These are phyloP conservation scores for Termitomyces sp. DNA, from an alignment of 768 basidiomycete species.

Conservation along the genomic window DNA sequence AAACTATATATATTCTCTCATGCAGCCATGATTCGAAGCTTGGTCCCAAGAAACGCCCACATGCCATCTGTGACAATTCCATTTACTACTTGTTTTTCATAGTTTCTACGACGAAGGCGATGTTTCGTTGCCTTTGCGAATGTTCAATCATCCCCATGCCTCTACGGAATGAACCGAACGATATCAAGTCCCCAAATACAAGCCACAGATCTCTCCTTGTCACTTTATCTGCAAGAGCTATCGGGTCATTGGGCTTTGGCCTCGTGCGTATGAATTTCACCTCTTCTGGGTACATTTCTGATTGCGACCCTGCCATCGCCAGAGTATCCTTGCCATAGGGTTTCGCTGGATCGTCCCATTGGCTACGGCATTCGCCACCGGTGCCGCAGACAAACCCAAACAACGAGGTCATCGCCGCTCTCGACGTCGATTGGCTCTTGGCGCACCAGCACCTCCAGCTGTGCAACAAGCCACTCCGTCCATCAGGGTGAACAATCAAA, in stretches of 20 bases:
- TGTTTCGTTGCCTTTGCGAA: conserved; percentile 4
- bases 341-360: conserved; percentile 36
- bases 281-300: neutral
- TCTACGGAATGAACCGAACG: neutral
- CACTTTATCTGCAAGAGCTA: conserved; percentile 19
- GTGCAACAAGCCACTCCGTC: neutral
- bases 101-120: conserved; percentile 1
- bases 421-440: conserved; percentile 9
- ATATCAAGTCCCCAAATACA: neutral
- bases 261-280: conserved; percentile 27
- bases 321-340: conserved; percentile 45
- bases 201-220: conserved; percentile 15
- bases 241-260: conserved; percentile 30
- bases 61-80: conserved; percentile 2
- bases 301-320: conserved; percentile 6
- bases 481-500: neutral
- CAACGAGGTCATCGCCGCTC: conserved; percentile 3
- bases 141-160: conserved; percentile 9
- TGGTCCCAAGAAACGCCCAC: neutral
- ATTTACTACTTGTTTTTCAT: neutral
- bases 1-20: conserved; percentile 12
- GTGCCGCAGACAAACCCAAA: neutral
- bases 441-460: conserved; percentile 8
- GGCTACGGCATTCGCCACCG: neutral
- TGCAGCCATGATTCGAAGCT: neutral